Base-by-base conservation (phyloP, 1,139 yeast species). In the Pichia terricola region DNA sequence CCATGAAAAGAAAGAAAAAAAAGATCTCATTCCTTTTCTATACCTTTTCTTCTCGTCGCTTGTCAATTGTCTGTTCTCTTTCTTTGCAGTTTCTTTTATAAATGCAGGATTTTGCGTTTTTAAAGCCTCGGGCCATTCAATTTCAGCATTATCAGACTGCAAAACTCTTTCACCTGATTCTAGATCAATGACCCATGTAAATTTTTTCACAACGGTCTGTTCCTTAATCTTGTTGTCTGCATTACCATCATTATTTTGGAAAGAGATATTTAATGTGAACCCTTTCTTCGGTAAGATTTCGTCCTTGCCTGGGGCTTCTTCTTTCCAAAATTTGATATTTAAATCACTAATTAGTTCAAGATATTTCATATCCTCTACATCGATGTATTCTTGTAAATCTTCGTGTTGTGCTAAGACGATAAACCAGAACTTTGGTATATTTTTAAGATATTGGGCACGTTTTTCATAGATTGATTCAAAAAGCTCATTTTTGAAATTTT, bases 1-100 rank as follows among this genome's bases (percentile, higher is more conserved):
- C 91, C 91, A 82, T 39, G 67, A 65, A 55, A 81, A 81, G 77
- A 83, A 82, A 3, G 86, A 77, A 60, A 81, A 81, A 54, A 82
- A 75, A 5, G 86, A 77, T 56, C 78, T 78, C 87, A 81, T 81
- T 3, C 88, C 88, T 30, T 69, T 56, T 47, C 88, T 65, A 57
- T 81, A 81, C 40, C 67, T 66, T 53, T 73, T 77, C 59, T 81
- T 81, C 38, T 79, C 81, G 22, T 72, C 75, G 33, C 64, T 53
- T 2, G 50, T 47, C 10, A 55, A 35, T 28, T 47, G 37, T 27
- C 49, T 42, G 2, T 36, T 28, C 22, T 47, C 52, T 1, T 41
- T 35, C 34, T 53, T 63, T n/a, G 69, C 68, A 38, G 57, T 61
- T 37, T 65, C 64, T 43, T 68, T 68, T 43, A 81, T 69, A 34